These are phyloP conservation scores for Lathyrus tuberosus DNA, from an alignment of 306 rosid genomes.

Conservation along the genomic window DNA sequence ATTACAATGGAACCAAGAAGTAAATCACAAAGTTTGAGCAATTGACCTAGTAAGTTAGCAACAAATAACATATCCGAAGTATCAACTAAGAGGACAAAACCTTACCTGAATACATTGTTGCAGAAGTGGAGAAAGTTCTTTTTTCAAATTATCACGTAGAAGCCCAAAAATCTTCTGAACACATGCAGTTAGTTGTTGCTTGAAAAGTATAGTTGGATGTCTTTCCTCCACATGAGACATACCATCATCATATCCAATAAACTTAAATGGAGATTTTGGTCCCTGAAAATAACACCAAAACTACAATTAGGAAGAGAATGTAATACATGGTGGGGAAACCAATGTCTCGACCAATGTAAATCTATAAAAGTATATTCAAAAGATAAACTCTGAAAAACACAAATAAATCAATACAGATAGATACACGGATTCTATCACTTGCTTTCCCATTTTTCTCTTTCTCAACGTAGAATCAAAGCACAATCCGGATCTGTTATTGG, in stretches of 20 bases:
- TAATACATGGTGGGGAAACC: constrained; percentile 15
- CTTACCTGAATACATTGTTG: constrained; percentile 88
- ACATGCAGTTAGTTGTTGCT: constrained; percentile 94
- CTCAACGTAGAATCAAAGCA: not conserved
- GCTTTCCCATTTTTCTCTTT: too few species aligned
- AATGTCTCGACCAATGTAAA: not conserved
- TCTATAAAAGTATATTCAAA: not conserved
- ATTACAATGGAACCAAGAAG: constrained; percentile 12
- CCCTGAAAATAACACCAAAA: constrained; percentile 61
- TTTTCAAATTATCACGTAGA: constrained; percentile 92
- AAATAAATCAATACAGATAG: not conserved
- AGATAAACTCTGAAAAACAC: not conserved
- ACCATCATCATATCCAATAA: constrained; percentile 82
- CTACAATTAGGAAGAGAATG: constrained; percentile 34
- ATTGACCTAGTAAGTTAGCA: constrained; percentile 16
- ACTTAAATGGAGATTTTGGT: constrained; percentile 72
- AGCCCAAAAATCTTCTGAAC: constrained; percentile 96
- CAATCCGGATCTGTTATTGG: not conserved
- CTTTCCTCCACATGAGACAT: constrained; percentile 84
- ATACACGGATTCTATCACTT: too few species aligned
- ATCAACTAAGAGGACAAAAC: constrained; percentile 34
- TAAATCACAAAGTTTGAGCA: constrained; percentile 24
- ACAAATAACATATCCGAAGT: constrained; percentile 27
- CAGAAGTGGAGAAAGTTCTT: constrained; percentile 84
- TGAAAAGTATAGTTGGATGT: constrained; percentile 94